Evolutionary conservation across 345 rosid genomes (phyloP).

Genomic region (Turnera subulata): DNA sequence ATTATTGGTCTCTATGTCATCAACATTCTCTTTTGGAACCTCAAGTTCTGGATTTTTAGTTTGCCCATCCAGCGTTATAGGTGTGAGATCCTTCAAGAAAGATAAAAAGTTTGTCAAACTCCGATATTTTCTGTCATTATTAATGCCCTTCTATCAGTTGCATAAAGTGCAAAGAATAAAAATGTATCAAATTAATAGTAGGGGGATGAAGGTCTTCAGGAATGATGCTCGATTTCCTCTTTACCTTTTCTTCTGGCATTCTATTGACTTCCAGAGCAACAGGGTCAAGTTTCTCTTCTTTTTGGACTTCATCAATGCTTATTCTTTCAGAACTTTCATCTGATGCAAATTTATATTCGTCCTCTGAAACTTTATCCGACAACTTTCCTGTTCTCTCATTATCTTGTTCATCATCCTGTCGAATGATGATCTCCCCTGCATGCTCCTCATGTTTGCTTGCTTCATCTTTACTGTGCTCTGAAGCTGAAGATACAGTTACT

Average conservation of each 20-base stretch:
- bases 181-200: not conserved
- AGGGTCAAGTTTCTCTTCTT: slow-evolving; percentile 12
- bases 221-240: not conserved
- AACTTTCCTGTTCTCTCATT: slow-evolving; percentile 15
- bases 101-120: not conserved
- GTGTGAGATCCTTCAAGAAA: slow-evolving; percentile 15
- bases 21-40: not conserved
- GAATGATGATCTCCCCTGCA: not conserved
- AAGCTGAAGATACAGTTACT: slow-evolving; percentile 1
- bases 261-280: not conserved
- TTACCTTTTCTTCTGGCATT: slow-evolving; percentile 13
- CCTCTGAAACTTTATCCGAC: slow-evolving; percentile 6
- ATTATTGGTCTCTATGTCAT: slow-evolving; percentile 1
- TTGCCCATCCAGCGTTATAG: slow-evolving; percentile 6
- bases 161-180: not conserved
- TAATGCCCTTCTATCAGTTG: not conserved
- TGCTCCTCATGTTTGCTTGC: slow-evolving; percentile 7
- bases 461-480: slow-evolving; percentile 7
- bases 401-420: slow-evolving; percentile 11
- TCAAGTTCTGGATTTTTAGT: slow-evolving; percentile 3
- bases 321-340: slow-evolving; percentile 15
- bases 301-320: slow-evolving; percentile 6
- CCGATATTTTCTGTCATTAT: not conserved
- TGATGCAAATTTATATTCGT: slow-evolving; percentile 9
- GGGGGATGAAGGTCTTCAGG: not conserved